Percentiles rank a stretch among this genome's conserved stretches.
These are phyloP conservation scores for Camelina laxa DNA, from an alignment of 345 rosid genomes.

Conservation along the genomic window DNA sequence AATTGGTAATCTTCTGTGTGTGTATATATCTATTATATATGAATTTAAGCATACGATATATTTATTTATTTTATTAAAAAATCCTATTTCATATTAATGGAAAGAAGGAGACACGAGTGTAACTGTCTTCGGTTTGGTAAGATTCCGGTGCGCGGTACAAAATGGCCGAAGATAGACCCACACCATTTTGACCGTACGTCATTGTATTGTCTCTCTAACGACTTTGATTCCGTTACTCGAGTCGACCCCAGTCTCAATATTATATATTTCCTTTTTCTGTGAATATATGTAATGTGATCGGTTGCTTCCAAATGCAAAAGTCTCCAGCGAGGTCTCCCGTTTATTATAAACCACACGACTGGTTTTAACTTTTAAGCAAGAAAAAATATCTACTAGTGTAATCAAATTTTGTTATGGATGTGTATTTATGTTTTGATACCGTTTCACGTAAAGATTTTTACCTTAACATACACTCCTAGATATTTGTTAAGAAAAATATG, in stretches of 20 bases:
- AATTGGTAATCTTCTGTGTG: neutral
- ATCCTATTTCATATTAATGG: neutral
- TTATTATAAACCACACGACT: constrained; percentile 6
- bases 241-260: neutral
- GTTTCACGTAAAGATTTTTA: neutral
- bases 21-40: neutral
- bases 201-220: constrained; percentile 6
- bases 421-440: neutral
- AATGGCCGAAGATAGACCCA: constrained; percentile 30
- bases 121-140: constrained; percentile 37
- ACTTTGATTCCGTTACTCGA: constrained; percentile 21
- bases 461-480: neutral
- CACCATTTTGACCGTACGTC: constrained; percentile 29
- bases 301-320: constrained; percentile 31
- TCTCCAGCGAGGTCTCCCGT: constrained; percentile 8
- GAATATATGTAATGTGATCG: constrained; percentile 1
- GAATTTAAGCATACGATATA: neutral
- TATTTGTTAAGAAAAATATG: neutral
- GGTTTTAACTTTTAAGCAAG: neutral
- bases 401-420: neutral
- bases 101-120: constrained; percentile 4
- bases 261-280: neutral
- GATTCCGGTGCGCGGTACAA: constrained; percentile 17
- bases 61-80: neutral
- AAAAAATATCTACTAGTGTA: constrained; percentile 2